These are phyloP conservation scores for Amanita brunnescens DNA, from an alignment of 768 basidiomycete genomes.

Conservation along the genomic window DNA sequence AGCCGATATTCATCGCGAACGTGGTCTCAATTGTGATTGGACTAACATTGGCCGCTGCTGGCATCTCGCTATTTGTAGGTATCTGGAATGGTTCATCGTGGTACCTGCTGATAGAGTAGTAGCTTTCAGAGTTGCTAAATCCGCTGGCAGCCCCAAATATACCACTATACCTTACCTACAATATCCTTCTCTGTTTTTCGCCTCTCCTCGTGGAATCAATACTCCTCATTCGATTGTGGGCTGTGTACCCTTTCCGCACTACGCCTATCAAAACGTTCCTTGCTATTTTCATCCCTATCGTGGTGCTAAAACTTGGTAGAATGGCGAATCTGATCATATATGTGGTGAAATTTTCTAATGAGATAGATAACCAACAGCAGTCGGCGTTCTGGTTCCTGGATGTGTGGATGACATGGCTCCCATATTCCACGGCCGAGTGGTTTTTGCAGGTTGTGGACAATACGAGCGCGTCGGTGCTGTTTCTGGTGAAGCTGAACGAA, in stretches of 20 bases:
- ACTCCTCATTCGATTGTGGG: constrained; percentile 15
- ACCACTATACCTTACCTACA: constrained; percentile 5
- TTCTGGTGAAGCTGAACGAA: constrained; percentile 13
- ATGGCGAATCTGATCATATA: constrained; percentile 10
- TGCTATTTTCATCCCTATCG: constrained; percentile 11
- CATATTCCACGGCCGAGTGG: constrained; percentile 13
- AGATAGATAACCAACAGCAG: neutral
- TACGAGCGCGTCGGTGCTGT: constrained; percentile 12
- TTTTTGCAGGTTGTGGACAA: constrained; percentile 14
- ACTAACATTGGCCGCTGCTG: constrained; percentile 2
- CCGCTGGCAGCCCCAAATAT: constrained; percentile 1
- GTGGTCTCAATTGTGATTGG: constrained; percentile 15
- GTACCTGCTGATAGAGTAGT: neutral
- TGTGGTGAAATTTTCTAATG: constrained; percentile 1
- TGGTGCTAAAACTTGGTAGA: constrained; percentile 13
- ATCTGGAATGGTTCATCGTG: constrained; percentile 1
- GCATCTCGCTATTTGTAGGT: constrained; percentile 9
- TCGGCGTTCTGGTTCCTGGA: neutral
- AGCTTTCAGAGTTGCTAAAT: neutral
- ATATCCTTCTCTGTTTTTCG: constrained; percentile 5
- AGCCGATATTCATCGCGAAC: constrained; percentile 15
- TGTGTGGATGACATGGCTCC: neutral
- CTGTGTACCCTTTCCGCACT: constrained; percentile 13
- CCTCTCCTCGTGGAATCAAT: constrained; percentile 19
- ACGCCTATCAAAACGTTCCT: constrained; percentile 6